phyloP scores from a whole-genome alignment of 169 alveolate species.

The Toxoplasma gondii region DNA sequence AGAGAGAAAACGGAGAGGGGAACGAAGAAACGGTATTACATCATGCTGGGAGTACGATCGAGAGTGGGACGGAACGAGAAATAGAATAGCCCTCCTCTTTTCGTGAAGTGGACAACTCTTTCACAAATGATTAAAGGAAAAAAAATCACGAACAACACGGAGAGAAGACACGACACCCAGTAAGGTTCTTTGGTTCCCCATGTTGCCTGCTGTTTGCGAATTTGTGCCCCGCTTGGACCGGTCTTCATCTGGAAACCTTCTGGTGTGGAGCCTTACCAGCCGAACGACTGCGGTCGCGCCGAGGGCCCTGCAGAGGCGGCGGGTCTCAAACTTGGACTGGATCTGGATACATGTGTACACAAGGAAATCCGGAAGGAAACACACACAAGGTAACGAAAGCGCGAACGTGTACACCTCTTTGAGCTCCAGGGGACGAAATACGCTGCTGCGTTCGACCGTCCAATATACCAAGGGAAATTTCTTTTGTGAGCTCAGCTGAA shows the following conservation, averaged over 20 bases:
- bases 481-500: neutral
- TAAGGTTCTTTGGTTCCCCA: neutral
- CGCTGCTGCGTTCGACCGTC: neutral
- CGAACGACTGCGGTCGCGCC: constrained; percentile 96
- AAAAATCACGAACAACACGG: too few relatives aligned
- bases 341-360: constrained; percentile 55
- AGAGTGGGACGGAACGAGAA: neutral
- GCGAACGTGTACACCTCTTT: neutral
- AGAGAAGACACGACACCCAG: too few relatives aligned
- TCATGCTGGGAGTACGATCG: neutral
- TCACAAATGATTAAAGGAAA: too few relatives aligned
- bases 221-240: neutral
- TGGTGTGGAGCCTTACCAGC: constrained; percentile 74
- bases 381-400: neutral
- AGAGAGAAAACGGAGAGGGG: neutral
- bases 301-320: constrained; percentile 94
- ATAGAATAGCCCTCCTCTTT: neutral
- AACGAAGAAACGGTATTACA: neutral
- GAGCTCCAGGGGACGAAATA: neutral
- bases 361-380: neutral
- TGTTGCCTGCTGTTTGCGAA: too few relatives aligned
- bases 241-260: neutral
- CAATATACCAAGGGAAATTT: neutral
- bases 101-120: too few relatives aligned
- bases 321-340: constrained; percentile 93